A percentile compares a stretch with the other conserved stretches of the same genome.
These are phyloP conservation scores for Phyllosticta capitalensis DNA, from an alignment of 2,329 filamentous ascomycete genomes.

Conservation along the genomic window DNA sequence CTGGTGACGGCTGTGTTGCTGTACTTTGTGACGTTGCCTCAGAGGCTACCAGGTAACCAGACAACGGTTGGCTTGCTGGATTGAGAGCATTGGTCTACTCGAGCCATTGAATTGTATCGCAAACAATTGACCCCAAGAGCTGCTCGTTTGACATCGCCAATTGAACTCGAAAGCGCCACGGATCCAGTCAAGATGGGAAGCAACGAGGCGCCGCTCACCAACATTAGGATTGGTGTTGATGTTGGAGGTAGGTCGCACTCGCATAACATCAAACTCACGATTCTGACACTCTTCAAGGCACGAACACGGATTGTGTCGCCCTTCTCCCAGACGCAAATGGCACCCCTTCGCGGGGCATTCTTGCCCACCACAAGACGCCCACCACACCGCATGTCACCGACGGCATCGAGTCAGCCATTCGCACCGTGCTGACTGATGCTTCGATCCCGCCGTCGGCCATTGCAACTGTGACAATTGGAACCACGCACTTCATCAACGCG, in stretches of 20 bases:
- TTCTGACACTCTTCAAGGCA: constrained; percentile 14
- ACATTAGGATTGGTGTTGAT: constrained; percentile 35
- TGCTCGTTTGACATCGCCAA: too few relatives aligned
- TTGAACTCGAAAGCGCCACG: background rate
- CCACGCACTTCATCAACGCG: constrained; percentile 34
- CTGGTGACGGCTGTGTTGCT: too few relatives aligned
- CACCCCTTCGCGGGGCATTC: constrained; percentile 18
- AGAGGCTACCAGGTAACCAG: too few relatives aligned
- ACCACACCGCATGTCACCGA: constrained; percentile 29
- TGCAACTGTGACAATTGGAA: constrained; percentile 41
- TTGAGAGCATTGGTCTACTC: too few relatives aligned
- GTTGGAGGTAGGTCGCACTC: constrained; percentile 26
- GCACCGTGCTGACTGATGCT: constrained; percentile 26
- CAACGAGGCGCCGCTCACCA: constrained; percentile 2
- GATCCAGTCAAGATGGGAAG: constrained; percentile 4
- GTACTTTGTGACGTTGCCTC: too few relatives aligned
- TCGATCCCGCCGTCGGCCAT: constrained; percentile 24
- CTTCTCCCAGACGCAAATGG: constrained; percentile 21
- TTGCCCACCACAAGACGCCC: constrained; percentile 25
- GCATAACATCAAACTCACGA: background rate
- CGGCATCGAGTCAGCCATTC: constrained; percentile 28
- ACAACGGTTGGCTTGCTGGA: too few relatives aligned
- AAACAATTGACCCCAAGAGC: too few relatives aligned
- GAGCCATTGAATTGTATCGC: too few relatives aligned
- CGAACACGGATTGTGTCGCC: constrained; percentile 27